phyloP scores from a whole-genome alignment of 768 basidiomycete genomes.

The Chalciporus sphaerocephalus region DNA sequence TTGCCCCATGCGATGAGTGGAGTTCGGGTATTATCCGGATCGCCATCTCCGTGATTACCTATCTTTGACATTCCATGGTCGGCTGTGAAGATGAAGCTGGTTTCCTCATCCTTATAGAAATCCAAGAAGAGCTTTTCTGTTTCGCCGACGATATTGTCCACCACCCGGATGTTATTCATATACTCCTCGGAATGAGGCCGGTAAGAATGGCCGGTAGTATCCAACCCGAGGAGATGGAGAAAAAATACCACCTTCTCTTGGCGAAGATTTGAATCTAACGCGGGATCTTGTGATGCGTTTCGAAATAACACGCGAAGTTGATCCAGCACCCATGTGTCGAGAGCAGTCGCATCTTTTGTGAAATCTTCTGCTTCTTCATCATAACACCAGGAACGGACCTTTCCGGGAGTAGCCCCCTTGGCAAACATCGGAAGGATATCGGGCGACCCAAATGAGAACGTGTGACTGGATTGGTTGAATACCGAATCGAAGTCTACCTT shows the following conservation, averaged over 20 bases:
- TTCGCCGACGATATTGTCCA: slow-evolving; percentile 67
- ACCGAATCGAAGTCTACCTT: slow-evolving; percentile 81
- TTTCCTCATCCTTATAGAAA: slow-evolving; percentile 67
- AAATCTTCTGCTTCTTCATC: slow-evolving; percentile 79
- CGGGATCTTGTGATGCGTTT: slow-evolving; percentile 55
- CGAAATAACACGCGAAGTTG: slow-evolving; percentile 56
- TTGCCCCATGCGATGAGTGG: slow-evolving; percentile 81
- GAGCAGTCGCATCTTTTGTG: slow-evolving; percentile 75
- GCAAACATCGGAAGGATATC: slow-evolving; percentile 88
- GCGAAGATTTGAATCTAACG: slow-evolving; percentile 48
- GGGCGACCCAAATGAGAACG: slow-evolving; percentile 83
- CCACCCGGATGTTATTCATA: slow-evolving; percentile 77
- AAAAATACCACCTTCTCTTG: slow-evolving; percentile 70
- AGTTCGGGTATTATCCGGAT: slow-evolving; percentile 85
- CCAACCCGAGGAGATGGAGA: slow-evolving; percentile 77
- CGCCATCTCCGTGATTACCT: slow-evolving; percentile 87
- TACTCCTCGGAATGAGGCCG: slow-evolving; percentile 85
- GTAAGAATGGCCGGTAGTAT: slow-evolving; percentile 85
- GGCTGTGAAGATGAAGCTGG: slow-evolving; percentile 76
- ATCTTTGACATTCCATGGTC: slow-evolving; percentile 89
- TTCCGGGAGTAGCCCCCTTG: slow-evolving; percentile 64
- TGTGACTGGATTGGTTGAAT: slow-evolving; percentile 74
- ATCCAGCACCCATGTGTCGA: slow-evolving; percentile 79
- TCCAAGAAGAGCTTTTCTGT: slow-evolving; percentile 57
- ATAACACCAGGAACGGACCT: slow-evolving; percentile 74